Percentiles rank a stretch among this genome's conserved stretches.
Conservation (phyloP, 129 eudicot genomes). For the Artemisia tridentata region DNA sequence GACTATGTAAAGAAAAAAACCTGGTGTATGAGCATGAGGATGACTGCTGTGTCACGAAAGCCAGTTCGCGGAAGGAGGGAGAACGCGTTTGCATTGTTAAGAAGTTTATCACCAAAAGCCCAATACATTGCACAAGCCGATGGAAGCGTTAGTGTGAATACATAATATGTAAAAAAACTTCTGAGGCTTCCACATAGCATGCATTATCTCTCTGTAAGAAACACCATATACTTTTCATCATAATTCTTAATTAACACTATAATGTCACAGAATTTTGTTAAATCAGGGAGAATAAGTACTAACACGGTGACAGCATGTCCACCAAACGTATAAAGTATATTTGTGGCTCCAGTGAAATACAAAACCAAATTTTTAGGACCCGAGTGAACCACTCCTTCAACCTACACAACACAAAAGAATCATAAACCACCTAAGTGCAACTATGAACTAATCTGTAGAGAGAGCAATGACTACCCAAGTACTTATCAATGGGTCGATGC, state of each 20-base stretch:
- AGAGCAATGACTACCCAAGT: too few relatives aligned
- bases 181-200: constrained; percentile 72
- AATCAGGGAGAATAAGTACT: constrained; percentile 23
- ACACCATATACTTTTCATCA: not conserved
- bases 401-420: constrained; percentile 28
- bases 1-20: constrained; percentile 12
- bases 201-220: constrained; percentile 63
- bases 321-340: constrained; percentile 72
- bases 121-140: constrained; percentile 70
- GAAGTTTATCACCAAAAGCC: constrained; percentile 82
- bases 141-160: constrained; percentile 68
- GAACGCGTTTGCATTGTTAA: constrained; percentile 62
- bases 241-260: not conserved
- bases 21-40: constrained; percentile 83
- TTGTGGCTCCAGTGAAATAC: constrained; percentile 75
- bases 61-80: constrained; percentile 55
- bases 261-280: not conserved
- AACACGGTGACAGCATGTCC: constrained; percentile 87
- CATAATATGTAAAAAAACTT: constrained; percentile 74
- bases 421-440: not conserved
- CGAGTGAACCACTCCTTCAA: constrained; percentile 62
- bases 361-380: constrained; percentile 55
- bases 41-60: constrained; percentile 64
- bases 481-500: not conserved
- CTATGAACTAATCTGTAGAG: not conserved